Base-by-base conservation (phyloP, 192 early-diverging fungal genomes). In the Rhizophlyctis rosea region DNA sequence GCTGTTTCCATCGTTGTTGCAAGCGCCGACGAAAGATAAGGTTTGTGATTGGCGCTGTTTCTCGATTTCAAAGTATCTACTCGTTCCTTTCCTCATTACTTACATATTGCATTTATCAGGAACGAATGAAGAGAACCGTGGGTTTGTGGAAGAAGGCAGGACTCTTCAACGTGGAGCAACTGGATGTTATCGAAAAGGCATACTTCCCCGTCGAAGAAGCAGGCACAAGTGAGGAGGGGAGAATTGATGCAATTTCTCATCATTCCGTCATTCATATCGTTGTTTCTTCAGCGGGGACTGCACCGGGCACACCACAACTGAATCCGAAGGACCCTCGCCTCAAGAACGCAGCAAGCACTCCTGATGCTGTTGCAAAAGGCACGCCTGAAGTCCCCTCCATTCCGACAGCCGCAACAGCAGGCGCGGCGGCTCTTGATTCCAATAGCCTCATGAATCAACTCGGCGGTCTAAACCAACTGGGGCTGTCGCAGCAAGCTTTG, bases 111-210 rank as follows among this genome's bases (percentile, higher is more conserved):
- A n/a, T n/a, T n/a, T n/a, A n/a, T n/a, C 57, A 82, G 78, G 78
- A 81, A 24, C 75, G 76, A 44, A 80, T 82, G 52, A 80, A 78
- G 47, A 50, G 74, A 31, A 69, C 77, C 23, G 52, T 81, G 21
- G 54, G 62, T 9, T 61, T 82, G 29, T 82, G 81, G 81, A 81
- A 70, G 31, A 65, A 70, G 47, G 54, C 65, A 36, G 54, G 44
- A 18, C 51, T 77, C 1, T 80, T 80, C 62, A 68, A 68, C 34
- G 62, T 39, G 3, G 61, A 64, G 16, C 50, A 64, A 35, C 55
- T 80, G 14, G 68, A 60, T 24, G 62, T 50, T 18, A 34, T 76
- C 18, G 70, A 74, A 56, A 63, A 65, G 47, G 57, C 54, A 13
- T 77, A 79, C 58, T 71, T 77, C 16, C 47, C 67, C 3, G 72